Conservation (phyloP, 495 filamentous ascomycete genomes). For the Poronia punctata region DNA sequence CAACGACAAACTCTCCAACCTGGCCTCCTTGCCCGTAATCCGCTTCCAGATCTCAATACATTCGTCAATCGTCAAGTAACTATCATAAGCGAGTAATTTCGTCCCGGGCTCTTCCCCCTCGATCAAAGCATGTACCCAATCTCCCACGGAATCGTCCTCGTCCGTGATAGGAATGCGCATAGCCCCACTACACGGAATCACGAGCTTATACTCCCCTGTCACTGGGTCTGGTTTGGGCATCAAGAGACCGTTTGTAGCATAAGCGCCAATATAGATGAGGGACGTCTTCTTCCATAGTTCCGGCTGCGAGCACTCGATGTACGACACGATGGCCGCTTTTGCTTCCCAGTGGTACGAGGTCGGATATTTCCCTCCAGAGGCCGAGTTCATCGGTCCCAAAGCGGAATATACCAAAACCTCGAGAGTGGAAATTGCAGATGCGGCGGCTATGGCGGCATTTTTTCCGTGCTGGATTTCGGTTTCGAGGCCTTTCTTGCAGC, state of each 20-base stretch:
- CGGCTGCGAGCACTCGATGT: conserved; percentile 24
- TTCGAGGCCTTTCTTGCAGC: conserved; percentile 31
- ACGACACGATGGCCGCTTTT: conserved; percentile 32
- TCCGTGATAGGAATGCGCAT: conserved; percentile 33
- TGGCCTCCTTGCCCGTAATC: conserved; percentile 26
- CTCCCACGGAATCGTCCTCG: conserved; percentile 29
- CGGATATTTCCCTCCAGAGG: conserved; percentile 32
- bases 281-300: conserved; percentile 25
- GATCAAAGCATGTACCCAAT: conserved; percentile 36
- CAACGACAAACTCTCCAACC: conserved; percentile 19
- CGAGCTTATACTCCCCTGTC: conserved; percentile 19
- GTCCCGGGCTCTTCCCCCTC: conserved; percentile 30
- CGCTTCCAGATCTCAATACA: conserved; percentile 26
- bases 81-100: conserved; percentile 39
- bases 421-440: conserved; percentile 33
- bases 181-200: conserved; percentile 20
- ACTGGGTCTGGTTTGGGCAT: conserved; percentile 23
- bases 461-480: conserved; percentile 30
- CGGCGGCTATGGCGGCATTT: conserved; percentile 29
- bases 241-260: conserved; percentile 21
- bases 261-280: conserved; percentile 28
- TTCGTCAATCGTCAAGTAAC: conserved; percentile 25
- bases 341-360: conserved; percentile 33
- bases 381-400: conserved; percentile 24
- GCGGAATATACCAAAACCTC: conserved; percentile 36